Evolutionary conservation across 805 yeast species (phyloP), one percentile per base, ranked within the genome.

Genomic region (Hanseniaspora mollemarum): DNA sequence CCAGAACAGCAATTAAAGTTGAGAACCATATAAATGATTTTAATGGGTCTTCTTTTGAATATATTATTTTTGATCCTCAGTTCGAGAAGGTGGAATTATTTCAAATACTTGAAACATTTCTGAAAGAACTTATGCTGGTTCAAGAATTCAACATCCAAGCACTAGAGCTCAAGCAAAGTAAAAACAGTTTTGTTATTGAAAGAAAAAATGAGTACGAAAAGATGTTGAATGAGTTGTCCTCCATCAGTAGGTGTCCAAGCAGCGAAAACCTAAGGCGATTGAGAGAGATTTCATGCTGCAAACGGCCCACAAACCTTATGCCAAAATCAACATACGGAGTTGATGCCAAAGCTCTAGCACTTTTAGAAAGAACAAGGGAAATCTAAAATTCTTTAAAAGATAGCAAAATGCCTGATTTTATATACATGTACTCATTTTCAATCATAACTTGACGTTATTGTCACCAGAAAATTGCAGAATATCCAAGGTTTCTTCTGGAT

Each of bases 391-490:
- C 10, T 10, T 43, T 33, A 22, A 33, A n/a, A n/a, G n/a, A n/a
- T n/a, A n/a, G n/a, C n/a, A n/a, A n/a, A n/a, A n/a, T n/a, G n/a
- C n/a, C n/a, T n/a, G n/a, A n/a, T n/a, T n/a, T n/a, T n/a, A n/a
- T n/a, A n/a, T n/a, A n/a, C n/a, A n/a, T n/a, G n/a, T n/a, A n/a
- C n/a, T 12, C 12, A 9, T 28, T 28, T 54, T 41, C 24, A 21
- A 25, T 26, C 3, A 26, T 10, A 18, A 42, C 15, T 24, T 52
- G 55, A 56, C 51, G 49, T 54, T 64, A 26, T 64, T 63, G 15
- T 62, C 67, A 24, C 62, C 58, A 2, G 63, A 69, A 58, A 80
- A 87, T 6, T 67, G 67, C 52, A 78, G 58, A 21, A 81, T 66
- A 55, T 37, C 28, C 6, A 37, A 16, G 5, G 19, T 37, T 6